These are phyloP conservation scores for Sugiyamaella pinicola DNA, from an alignment of 1,139 yeast genomes.

Conservation along the genomic window DNA sequence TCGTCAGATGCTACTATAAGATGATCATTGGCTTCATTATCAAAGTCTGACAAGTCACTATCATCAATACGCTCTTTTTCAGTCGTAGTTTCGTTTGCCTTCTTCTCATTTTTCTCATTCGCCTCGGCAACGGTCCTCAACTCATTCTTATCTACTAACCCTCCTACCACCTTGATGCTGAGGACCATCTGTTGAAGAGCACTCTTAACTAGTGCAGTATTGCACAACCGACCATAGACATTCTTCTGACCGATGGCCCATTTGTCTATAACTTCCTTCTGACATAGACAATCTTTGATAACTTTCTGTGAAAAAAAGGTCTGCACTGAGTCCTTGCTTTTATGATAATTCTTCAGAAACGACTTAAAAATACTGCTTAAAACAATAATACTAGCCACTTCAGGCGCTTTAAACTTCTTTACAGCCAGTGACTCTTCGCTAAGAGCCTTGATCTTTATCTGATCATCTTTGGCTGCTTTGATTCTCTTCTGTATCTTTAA, in stretches of 20 bases:
- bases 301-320: slow-evolving; percentile 3
- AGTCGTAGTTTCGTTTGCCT: slow-evolving; percentile 21
- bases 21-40: slow-evolving; percentile 27
- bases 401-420: slow-evolving; percentile 30
- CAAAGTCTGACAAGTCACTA: slow-evolving; percentile 29
- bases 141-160: slow-evolving; percentile 44
- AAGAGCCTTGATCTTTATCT: slow-evolving; percentile 27
- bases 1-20: slow-evolving; percentile 31
- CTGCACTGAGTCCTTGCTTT: slow-evolving; percentile 48
- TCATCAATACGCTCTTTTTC: slow-evolving; percentile 20
- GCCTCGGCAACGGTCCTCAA: background rate
- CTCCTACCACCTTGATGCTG: slow-evolving; percentile 62
- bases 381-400: slow-evolving; percentile 33
- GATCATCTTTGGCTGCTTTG: slow-evolving; percentile 30
- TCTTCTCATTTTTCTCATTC: slow-evolving; percentile 24
- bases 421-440: slow-evolving; percentile 37
- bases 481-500: slow-evolving; percentile 40
- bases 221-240: slow-evolving; percentile 38
- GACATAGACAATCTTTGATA: slow-evolving; percentile 2
- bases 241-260: slow-evolving; percentile 15
- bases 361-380: slow-evolving; percentile 33
- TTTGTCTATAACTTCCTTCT: slow-evolving; percentile 16
- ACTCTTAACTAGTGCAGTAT: slow-evolving; percentile 54
- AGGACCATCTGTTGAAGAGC: slow-evolving; percentile 54
- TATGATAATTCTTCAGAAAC: slow-evolving; percentile 25